Evolutionary conservation across 2,329 filamentous ascomycete genomes (phyloP), one percentile per base, ranked within the genome.

Genomic region (Colletotrichum sp.): DNA sequence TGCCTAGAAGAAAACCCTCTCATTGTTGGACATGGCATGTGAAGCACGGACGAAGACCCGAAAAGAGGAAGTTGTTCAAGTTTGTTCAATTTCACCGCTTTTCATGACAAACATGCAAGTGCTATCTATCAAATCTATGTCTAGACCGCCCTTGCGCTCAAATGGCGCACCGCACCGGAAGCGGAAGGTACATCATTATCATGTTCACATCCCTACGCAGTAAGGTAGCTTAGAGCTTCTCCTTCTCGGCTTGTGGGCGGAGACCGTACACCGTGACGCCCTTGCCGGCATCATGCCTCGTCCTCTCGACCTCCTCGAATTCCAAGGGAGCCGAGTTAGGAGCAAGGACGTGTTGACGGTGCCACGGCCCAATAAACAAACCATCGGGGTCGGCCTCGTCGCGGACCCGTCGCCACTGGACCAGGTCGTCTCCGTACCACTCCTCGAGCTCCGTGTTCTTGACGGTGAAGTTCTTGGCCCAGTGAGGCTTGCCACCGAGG

Each of bases 301-400:
- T 74, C 38, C 68, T 55, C 78, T 86, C 85, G 10, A 83, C 78
- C 79, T 87, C 85, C 67, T 87, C 85, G 14, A 87, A 77, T 32
- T 80, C 78, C n/a, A 86, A 80, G 62, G 76, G 81, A 5, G 80
- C 73, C 0, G 80, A 82, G 32, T 83, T 82, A 34, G 80, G 82
- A 32, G 83, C 84, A 48, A 92, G 82, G 24, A 98, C 86, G 79
- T 91, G 91, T 68, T 93, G 90, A 26, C 94, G 89, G 84, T 98
- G 96, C 96, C 97, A 99, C 64, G 96, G 93, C 3, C 96, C 97
- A 16, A 97, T 89, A 84, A 98, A 98, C 90, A 98, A 93, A 71
- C 95, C 95, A 75, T 96, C 92, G 0, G 94, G 93, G 81, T 98
- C 96, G 38, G 91, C 92, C 69, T 92, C 88, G 74, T 93, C 89